Base-by-base conservation (phyloP, 768 basidiomycete genomes). In the Lentinula guzmanii region DNA sequence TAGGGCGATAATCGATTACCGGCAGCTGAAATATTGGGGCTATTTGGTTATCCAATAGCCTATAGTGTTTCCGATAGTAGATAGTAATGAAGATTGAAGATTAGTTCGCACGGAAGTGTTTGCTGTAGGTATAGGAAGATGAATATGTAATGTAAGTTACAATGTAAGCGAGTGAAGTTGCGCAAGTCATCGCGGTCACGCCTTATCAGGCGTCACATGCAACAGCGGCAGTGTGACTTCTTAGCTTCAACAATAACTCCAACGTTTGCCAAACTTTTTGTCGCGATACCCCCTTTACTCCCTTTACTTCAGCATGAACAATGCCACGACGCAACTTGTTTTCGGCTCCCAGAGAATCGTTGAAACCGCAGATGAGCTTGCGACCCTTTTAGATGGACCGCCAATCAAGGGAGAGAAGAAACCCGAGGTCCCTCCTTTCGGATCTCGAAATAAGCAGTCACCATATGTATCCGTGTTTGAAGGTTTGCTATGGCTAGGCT, bases 401-500 rank as follows among this genome's bases (percentile, higher is more conserved):
- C 43, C 43, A 8, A 48, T 9, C 46, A 48, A 48, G 46, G 46
- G 18, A 18, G 46, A 8, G 4, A 13, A 11, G 46, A 48, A 48
- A 16, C 16, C 42, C n/a, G 39, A 28, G 15, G 41, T 33, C 13
- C 58, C 48, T 24, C 31, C 37, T 35, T 35, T 35, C 31, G 18
- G 35, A 41, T 41, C 59, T 35, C 59, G 45, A 15, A 42, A 43
- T 16, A 16, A 37, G 13, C 59, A 21, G 10, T 60, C 59, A 6
- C 50, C 59, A 15, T 60, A 60, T 31, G 59, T 60, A n/a, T 42
- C 48, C 5, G 51, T 52, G 13, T 52, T 60, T 33, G 59, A 60
- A 52, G 59, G 59, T 60, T 16, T n/a, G 51, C 18, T 28, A 18
- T 31, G 18, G 4, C 15, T 35, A 11, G 51, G 5, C 33, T 41